These are phyloP conservation scores for Arthrobotrys conoides DNA, from an alignment of 2,329 filamentous ascomycete genomes.

Conservation along the genomic window DNA sequence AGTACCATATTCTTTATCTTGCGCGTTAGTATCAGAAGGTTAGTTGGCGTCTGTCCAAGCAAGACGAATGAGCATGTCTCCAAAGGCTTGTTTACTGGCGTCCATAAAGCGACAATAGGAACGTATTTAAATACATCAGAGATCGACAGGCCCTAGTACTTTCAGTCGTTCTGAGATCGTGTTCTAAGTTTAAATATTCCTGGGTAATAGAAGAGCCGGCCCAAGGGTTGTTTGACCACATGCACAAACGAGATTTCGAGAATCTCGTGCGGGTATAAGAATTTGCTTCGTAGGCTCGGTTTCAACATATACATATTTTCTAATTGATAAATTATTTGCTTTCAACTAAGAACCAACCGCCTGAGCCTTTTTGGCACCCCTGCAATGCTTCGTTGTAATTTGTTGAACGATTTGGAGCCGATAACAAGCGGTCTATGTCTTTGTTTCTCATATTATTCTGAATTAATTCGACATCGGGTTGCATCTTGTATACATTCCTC, in stretches of 20 bases:
- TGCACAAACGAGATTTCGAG: no score
- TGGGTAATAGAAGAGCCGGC: slow-evolving; percentile 66
- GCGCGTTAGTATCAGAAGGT: slow-evolving; percentile 24
- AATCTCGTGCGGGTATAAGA: slow-evolving; percentile 67
- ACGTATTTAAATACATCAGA: no score
- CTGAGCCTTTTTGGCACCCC: neutral
- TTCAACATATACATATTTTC: no score
- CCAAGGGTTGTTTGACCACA: slow-evolving; percentile 68
- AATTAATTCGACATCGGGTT: neutral
- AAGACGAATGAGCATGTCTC: slow-evolving; percentile 62
- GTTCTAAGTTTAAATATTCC: no score
- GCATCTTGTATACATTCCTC: neutral
- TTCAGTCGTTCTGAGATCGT: no score
- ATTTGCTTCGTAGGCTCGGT: slow-evolving; percentile 29
- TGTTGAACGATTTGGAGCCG: neutral
- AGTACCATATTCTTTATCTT: neutral
- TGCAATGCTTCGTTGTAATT: slow-evolving; percentile 1
- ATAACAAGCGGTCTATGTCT: neutral
- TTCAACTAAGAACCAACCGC: neutral
- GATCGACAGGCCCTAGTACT: no score
- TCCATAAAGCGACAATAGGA: no score
- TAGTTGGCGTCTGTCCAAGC: slow-evolving; percentile 61
- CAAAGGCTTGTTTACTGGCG: no score
- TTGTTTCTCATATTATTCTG: neutral
- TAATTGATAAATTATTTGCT: neutral